phyloP scores from a whole-genome alignment of 257 asterid genomes.

The Solanum dulcamara region DNA sequence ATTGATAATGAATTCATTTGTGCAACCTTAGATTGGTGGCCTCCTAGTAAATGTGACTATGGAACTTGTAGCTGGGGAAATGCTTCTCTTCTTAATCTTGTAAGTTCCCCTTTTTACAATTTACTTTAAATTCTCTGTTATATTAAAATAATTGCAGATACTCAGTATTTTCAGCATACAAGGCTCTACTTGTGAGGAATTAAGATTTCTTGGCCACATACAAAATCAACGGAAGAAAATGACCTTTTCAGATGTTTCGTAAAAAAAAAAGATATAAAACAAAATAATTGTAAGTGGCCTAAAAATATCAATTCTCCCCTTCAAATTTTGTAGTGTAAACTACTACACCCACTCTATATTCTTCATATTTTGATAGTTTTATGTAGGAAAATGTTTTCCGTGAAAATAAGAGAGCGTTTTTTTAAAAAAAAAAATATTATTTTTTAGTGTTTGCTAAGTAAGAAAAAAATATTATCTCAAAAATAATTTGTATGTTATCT shows the following conservation, averaged over 20 bases:
- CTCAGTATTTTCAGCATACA: too few relatives aligned
- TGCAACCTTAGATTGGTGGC: conserved; percentile 65
- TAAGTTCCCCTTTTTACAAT: not conserved
- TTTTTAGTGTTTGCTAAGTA: not conserved
- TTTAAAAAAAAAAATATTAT: too few relatives aligned
- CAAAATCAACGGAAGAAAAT: too few relatives aligned
- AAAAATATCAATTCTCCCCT: not conserved
- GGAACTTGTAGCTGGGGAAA: conserved; percentile 53
- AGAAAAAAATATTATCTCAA: not conserved
- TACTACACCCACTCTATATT: not conserved
- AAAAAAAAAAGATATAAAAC: not conserved
- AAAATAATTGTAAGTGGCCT: not conserved
- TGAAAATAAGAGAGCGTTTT: not conserved
- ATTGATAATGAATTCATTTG: conserved; percentile 43
- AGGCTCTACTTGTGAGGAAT: too few relatives aligned
- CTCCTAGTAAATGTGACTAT: conserved; percentile 46
- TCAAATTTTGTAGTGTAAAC: not conserved
- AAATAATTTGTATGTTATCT: not conserved
- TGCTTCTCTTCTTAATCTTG: conserved; percentile 72
- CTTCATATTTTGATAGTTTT: not conserved
- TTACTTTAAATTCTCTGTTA: too few relatives aligned
- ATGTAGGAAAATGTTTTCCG: not conserved
- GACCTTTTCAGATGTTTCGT: too few relatives aligned
- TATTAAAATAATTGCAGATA: too few relatives aligned
- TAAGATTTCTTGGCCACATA: too few relatives aligned